These are phyloP conservation scores for Oryza longistaminata DNA, from an alignment of 176 grass and related monocot species.

Conservation along the genomic window DNA sequence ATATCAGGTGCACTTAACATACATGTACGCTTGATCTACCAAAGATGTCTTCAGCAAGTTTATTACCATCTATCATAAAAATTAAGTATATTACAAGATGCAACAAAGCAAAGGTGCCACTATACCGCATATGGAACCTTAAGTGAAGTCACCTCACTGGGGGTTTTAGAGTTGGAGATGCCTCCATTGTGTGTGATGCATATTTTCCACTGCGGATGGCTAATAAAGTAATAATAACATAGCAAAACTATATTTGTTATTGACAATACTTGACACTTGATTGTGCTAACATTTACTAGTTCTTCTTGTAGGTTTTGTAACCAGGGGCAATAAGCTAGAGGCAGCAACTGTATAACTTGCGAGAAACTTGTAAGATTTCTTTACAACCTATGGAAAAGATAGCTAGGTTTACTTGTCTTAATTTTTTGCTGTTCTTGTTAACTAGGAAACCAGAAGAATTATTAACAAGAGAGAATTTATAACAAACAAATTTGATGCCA, in stretches of 20 bases:
- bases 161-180: background rate
- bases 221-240: background rate
- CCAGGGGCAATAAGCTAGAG: constrained; percentile 49
- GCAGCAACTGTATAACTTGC: constrained; percentile 60
- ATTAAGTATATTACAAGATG: background rate
- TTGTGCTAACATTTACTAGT: constrained; percentile 11
- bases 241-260: background rate
- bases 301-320: constrained; percentile 48
- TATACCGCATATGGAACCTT: background rate
- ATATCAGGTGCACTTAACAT: background rate
- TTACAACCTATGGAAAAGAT: background rate
- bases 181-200: background rate
- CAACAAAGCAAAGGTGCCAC: background rate
- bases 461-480: background rate
- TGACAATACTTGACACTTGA: background rate
- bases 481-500: no score
- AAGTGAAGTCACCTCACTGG: background rate
- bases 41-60: background rate
- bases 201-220: background rate
- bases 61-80: background rate
- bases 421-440: background rate
- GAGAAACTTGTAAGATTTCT: constrained; percentile 52
- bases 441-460: background rate
- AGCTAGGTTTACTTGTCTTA: background rate
- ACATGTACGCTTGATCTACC: background rate